Percentiles rank a stretch among this genome's conserved stretches.
These are phyloP conservation scores for Diaporthe citrichinensis DNA, from an alignment of 2,329 filamentous ascomycete species.

Conservation along the genomic window DNA sequence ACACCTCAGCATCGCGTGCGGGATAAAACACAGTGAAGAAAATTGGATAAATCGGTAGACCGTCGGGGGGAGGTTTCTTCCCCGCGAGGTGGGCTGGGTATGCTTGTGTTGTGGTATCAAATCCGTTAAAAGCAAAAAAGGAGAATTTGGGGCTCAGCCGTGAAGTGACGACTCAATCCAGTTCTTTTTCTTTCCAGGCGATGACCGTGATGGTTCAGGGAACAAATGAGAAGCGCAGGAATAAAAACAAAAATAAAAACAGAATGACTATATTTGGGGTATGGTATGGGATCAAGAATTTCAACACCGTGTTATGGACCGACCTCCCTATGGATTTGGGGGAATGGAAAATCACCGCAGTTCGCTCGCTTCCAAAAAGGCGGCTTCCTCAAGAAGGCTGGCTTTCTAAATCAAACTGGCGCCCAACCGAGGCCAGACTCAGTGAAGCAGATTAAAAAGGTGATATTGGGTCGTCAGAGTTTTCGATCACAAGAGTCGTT, in stretches of 20 bases:
- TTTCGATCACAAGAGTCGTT: constrained; percentile 36
- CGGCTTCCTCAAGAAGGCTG: constrained; percentile 35
- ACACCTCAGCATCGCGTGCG: constrained; percentile 21
- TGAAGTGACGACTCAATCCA: constrained; percentile 36
- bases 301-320: constrained; percentile 30
- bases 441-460: constrained; percentile 38
- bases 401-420: constrained; percentile 34
- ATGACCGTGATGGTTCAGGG: constrained; percentile 9
- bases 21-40: constrained; percentile 7
- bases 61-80: not conserved
- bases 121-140: constrained; percentile 33
- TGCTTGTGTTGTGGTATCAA: constrained; percentile 42
- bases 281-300: constrained; percentile 24
- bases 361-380: constrained; percentile 26
- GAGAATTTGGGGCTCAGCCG: constrained; percentile 34
- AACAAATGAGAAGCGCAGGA: constrained; percentile 39
- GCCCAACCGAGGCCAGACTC: constrained; percentile 15
- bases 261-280: constrained; percentile 30
- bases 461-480: constrained; percentile 39
- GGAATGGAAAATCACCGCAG: constrained; percentile 22
- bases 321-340: constrained; percentile 18
- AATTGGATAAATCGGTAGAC: constrained; percentile 21
- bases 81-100: constrained; percentile 24
- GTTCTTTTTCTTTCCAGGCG: constrained; percentile 39
- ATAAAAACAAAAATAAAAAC: constrained; percentile 14